Evolutionary conservation across 345 rosid species (phyloP).

Genomic region (Fremontodendron californicum): DNA sequence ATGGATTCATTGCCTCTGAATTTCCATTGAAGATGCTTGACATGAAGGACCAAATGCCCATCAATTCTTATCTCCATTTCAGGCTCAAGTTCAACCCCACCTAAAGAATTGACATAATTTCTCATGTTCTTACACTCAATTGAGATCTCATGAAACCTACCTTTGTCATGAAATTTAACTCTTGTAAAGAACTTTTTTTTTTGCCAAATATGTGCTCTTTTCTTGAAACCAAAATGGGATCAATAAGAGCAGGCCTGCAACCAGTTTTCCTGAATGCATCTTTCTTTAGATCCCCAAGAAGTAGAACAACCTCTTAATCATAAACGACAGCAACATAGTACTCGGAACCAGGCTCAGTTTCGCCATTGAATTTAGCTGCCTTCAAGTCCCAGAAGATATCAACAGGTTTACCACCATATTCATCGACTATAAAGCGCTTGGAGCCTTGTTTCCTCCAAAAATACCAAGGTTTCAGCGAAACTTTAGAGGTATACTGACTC

Average conservation of each 20-base stretch:
- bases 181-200: constrained; percentile 52
- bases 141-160: constrained; percentile 49
- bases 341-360: constrained; percentile 58
- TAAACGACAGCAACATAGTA: constrained; percentile 78
- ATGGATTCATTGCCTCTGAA: constrained; percentile 69
- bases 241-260: constrained; percentile 61
- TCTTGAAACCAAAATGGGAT: constrained; percentile 59
- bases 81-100: constrained; percentile 34
- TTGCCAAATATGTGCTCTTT: constrained; percentile 63
- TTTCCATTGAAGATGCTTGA: constrained; percentile 78
- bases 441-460: constrained; percentile 79
- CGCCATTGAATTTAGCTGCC: constrained; percentile 59
- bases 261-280: constrained; percentile 68
- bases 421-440: constrained; percentile 43
- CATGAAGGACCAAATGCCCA: constrained; percentile 51
- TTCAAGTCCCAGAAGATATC: constrained; percentile 67
- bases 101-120: constrained; percentile 12
- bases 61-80: constrained; percentile 68
- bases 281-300: constrained; percentile 72
- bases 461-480: constrained; percentile 74
- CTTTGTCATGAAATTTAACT: constrained; percentile 54
- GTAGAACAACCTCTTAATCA: constrained; percentile 65
- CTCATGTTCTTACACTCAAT: constrained; percentile 58
- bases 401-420: constrained; percentile 41
- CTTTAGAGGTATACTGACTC: constrained; percentile 45